phyloP scores from a whole-genome alignment of 495 filamentous ascomycete species.

The Xanthoparmelia taractica region DNA sequence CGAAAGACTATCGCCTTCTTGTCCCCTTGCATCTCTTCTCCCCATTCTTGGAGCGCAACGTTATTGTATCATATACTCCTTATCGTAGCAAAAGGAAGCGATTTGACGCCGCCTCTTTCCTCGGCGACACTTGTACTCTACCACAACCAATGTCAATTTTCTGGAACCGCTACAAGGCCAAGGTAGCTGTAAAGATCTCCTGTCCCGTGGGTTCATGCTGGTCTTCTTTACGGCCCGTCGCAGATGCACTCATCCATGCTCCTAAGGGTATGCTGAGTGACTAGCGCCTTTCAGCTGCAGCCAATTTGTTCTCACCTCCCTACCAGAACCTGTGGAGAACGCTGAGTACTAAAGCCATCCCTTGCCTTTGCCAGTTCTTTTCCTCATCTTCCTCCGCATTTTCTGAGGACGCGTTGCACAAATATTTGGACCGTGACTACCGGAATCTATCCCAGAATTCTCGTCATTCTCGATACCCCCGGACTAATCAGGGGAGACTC shows the following conservation, averaged over 20 bases:
- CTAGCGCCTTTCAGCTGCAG: not conserved
- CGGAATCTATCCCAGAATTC: not conserved
- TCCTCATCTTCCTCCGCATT: not conserved
- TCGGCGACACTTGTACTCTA: not conserved
- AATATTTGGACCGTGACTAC: not conserved
- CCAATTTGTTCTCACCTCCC: not conserved
- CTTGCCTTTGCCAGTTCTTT: not conserved
- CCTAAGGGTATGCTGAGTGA: not conserved
- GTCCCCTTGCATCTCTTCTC: not conserved
- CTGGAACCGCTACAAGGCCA: not conserved
- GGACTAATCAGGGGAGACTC: not conserved
- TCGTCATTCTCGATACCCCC: not conserved
- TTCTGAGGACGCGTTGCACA: not conserved
- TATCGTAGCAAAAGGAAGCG: not conserved
- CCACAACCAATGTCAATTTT: not conserved
- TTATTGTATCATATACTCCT: too few species aligned
- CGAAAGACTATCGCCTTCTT: not conserved
- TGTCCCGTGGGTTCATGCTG: conserved; percentile 2
- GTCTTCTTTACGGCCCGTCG: not conserved
- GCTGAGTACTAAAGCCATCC: not conserved
- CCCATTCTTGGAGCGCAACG: too few species aligned
- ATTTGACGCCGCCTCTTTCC: too few species aligned
- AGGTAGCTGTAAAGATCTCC: not conserved
- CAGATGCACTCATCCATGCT: conserved; percentile 2
- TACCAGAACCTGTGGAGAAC: not conserved